Evolutionary conservation across 2,329 filamentous ascomycete species (phyloP), one percentile per base, ranked within the genome.

Genomic region (Trichoderma hamatum): DNA sequence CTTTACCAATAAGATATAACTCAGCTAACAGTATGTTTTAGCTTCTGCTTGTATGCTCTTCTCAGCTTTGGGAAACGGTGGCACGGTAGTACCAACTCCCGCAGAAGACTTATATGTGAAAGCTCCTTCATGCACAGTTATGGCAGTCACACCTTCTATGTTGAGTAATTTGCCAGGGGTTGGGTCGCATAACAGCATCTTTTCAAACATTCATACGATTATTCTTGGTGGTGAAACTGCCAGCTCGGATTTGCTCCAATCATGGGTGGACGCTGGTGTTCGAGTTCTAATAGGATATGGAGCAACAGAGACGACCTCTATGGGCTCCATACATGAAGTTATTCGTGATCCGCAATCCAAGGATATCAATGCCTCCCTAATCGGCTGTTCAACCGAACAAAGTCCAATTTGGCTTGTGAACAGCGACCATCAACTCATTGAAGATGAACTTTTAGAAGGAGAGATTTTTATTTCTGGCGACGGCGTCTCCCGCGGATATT

Each of bases 21-120:
- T 52, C 2, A 51, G 19, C 60, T 43, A 26, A 46, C 43, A 36
- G 7, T 24, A 6, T 13, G n/a, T 43, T 7, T 30, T n/a, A 69
- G 67, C 67, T 24, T 69, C 54, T 16, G 62, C 67, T 19, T 69
- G 67, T 30, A 69, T 69, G 67, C 46, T 69, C 14, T 69, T 69
- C 52, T 69, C 67, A 11, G 51, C 46, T 4, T n/a, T 69, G 3
- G 67, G 54, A 13, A 66, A 59, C 39, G 55, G 67, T 16, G 67
- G 67, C 19, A 66, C 61, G 6, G 26, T 69, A 16, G 61, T 69
- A 36, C 67, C 67, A 36, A 24, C 67, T 5, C 51, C 59, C 32
- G 39, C 61, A 21, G 54, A 66, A 36, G 67, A 69, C 30, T 59
- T 69, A 16, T 69, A 59, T 21, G 26, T 19, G 16, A 69, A 39